These are phyloP conservation scores for Grigorovia jiainica DNA, from an alignment of 805 yeast species.

Conservation along the genomic window DNA sequence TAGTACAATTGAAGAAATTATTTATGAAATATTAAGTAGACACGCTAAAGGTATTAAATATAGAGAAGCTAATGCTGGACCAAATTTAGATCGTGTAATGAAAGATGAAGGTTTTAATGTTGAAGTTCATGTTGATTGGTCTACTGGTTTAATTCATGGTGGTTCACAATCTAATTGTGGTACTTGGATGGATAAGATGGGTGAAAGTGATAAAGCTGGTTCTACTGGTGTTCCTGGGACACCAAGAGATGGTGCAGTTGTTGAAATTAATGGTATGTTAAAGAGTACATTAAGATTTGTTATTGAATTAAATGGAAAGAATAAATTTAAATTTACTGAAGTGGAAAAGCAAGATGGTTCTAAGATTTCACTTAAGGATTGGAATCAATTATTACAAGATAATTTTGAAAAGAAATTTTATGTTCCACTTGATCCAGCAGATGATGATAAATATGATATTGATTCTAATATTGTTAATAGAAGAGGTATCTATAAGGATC, in stretches of 20 bases:
- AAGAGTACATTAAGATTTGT: constrained; percentile 82
- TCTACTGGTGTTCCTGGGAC: constrained; percentile 94
- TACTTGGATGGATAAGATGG: constrained; percentile 99
- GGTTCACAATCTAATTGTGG: constrained; percentile 93
- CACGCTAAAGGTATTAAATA: constrained; percentile 84
- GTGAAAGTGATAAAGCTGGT: constrained; percentile 77
- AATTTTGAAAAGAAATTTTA: constrained; percentile 77
- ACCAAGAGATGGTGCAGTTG: constrained; percentile 94
- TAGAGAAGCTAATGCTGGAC: constrained; percentile 94
- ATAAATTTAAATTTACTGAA: constrained; percentile 44
- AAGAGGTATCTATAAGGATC: constrained; percentile 89
- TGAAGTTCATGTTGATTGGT: constrained; percentile 74
- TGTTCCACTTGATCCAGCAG: constrained; percentile 54
- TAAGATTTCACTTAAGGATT: constrained; percentile 45
- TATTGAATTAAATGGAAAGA: constrained; percentile 42
- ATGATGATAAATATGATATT: constrained; percentile 53
- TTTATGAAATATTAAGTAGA: constrained; percentile 74
- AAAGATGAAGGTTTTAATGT: constrained; percentile 86
- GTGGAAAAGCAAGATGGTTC: constrained; percentile 56
- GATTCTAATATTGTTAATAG: constrained; percentile 65
- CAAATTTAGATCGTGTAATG: constrained; percentile 84
- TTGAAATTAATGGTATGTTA: constrained; percentile 82
- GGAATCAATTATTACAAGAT: constrained; percentile 62
- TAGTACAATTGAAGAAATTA: constrained; percentile 60
- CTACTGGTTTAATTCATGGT: constrained; percentile 78